A percentile compares a stretch with the other conserved stretches of the same genome.
Conservation (phyloP, 78 protist genomes). For the slime mould (Dictyostelium discoideum) region DNA sequence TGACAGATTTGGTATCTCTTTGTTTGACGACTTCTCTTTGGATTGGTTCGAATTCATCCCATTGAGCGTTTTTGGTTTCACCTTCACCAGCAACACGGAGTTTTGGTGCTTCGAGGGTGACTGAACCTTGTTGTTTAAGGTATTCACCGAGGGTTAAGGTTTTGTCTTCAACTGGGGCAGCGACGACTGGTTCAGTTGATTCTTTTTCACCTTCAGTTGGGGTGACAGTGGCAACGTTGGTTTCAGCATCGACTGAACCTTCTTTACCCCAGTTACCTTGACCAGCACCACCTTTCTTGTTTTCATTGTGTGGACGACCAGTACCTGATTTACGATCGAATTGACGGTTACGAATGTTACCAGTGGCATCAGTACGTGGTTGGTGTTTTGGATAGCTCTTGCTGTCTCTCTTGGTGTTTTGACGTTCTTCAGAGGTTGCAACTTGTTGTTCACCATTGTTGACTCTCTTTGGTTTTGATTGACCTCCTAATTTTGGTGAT, state of each 20-base stretch:
- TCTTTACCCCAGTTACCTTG: constrained; percentile 71
- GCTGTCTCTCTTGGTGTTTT: constrained; percentile 47
- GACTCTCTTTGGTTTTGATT: neutral
- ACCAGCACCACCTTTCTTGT: constrained; percentile 74
- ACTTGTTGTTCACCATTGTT: neutral
- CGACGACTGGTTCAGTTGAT: neutral
- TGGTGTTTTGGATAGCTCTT: constrained; percentile 20
- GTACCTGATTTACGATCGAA: constrained; percentile 69
- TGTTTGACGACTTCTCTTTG: constrained; percentile 41
- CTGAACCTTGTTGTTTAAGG: constrained; percentile 42
- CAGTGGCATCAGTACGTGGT: constrained; percentile 61
- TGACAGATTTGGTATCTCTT: constrained; percentile 13
- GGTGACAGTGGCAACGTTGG: constrained; percentile 5
- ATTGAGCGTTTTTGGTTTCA: constrained; percentile 58
- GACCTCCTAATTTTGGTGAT: constrained; percentile 36
- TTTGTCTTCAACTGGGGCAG: constrained; percentile 50
- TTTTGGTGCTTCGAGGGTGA: constrained; percentile 11
- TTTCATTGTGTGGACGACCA: constrained; percentile 54
- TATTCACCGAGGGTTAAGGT: constrained; percentile 41
- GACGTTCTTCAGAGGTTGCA: constrained; percentile 9
- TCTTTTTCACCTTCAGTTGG: constrained; percentile 10
- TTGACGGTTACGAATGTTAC: constrained; percentile 60
- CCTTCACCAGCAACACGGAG: constrained; percentile 79
- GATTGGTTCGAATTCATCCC: constrained; percentile 68
- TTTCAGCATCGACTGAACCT: neutral